phyloP scores from a whole-genome alignment of 345 rosid genomes.

The Brassica incana region DNA sequence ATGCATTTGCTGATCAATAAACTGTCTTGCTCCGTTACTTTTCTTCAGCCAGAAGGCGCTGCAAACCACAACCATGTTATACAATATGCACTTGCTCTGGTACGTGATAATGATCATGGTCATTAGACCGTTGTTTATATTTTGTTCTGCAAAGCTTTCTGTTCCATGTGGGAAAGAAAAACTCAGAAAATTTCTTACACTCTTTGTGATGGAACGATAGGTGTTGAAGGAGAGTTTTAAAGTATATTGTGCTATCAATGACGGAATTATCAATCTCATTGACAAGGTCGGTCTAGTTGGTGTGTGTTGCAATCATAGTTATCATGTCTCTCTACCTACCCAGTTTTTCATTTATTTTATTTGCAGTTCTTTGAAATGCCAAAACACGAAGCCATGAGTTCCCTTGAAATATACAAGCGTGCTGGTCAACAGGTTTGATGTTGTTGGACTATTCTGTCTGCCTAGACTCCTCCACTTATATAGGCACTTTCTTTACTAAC shows the following conservation, averaged over 20 bases:
- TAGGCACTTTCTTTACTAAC: constrained; percentile 7
- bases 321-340: constrained; percentile 5
- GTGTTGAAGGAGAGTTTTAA: constrained; percentile 98
- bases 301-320: constrained; percentile 14
- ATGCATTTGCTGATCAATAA: constrained; percentile 12
- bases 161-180: background rate
- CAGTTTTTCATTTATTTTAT: background rate
- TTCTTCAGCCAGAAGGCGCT: constrained; percentile 95
- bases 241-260: constrained; percentile 91
- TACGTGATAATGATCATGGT: constrained; percentile 36
- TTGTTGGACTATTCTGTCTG: constrained; percentile 12
- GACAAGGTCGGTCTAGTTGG: constrained; percentile 69
- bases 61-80: constrained; percentile 80
- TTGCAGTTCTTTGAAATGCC: constrained; percentile 99
- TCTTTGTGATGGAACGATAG: constrained; percentile 41
- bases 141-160: background rate
- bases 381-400: constrained; percentile 83
- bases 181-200: background rate
- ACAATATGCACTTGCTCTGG: constrained; percentile 97
- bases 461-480: background rate
- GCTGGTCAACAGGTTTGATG: constrained; percentile 81
- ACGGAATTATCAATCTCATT: constrained; percentile 97
- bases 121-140: background rate
- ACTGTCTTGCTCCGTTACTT: constrained; percentile 1
- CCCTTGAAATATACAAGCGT: constrained; percentile 81